phyloP scores from a whole-genome alignment of 306 rosid genomes.

The Inga leiocalycina region DNA sequence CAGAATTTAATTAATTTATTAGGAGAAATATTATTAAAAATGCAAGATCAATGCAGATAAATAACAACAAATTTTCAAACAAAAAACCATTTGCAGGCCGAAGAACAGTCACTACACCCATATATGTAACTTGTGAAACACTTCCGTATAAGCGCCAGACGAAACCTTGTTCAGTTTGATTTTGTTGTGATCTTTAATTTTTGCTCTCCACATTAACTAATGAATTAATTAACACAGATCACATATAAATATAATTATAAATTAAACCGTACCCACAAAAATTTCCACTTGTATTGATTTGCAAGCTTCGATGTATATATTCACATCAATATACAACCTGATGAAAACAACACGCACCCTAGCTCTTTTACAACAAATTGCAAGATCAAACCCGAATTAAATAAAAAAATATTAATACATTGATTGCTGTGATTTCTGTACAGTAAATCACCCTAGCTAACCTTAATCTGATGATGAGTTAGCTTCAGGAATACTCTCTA shows the following conservation, averaged over 20 bases:
- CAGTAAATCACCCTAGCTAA: neutral
- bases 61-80: neutral
- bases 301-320: neutral
- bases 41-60: neutral
- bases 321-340: neutral
- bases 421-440: neutral
- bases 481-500: constrained; percentile 5
- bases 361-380: neutral
- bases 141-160: neutral
- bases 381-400: neutral
- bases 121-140: neutral
- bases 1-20: neutral
- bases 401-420: neutral
- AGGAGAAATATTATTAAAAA: neutral
- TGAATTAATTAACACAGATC: neutral
- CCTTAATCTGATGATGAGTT: neutral
- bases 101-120: neutral
- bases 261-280: neutral
- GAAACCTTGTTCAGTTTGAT: neutral
- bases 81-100: neutral
- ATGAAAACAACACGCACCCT: neutral
- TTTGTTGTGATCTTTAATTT: neutral
- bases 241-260: neutral
- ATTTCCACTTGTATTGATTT: neutral
- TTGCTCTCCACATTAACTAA: neutral